phyloP scores from a whole-genome alignment of 2,329 filamentous ascomycete genomes.

The Ceratocystis variospora region DNA sequence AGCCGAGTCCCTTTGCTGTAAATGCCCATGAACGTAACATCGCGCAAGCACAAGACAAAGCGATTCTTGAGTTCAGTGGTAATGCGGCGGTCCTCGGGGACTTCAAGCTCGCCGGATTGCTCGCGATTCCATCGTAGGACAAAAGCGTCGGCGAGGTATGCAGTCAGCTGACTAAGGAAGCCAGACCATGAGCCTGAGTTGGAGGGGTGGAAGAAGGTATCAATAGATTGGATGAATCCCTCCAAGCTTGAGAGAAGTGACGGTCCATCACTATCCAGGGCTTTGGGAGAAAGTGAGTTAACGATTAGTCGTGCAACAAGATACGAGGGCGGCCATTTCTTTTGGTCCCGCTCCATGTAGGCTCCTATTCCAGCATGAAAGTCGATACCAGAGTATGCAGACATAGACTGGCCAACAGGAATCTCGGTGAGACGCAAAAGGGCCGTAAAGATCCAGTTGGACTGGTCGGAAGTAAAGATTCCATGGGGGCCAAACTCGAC shows the following conservation, averaged over 20 bases:
- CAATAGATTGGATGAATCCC: conserved; percentile 82
- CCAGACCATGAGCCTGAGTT: conserved; percentile 89
- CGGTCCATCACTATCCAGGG: conserved; percentile 52
- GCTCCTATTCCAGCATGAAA: conserved; percentile 68
- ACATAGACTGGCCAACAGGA: conserved; percentile 88
- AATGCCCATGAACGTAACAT: conserved; percentile 95
- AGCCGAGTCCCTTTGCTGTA: conserved; percentile 91
- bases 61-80: conserved; percentile 69
- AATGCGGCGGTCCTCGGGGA: conserved; percentile 65
- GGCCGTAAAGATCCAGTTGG: conserved; percentile 82
- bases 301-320: conserved; percentile 87
- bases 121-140: conserved; percentile 97
- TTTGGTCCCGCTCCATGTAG: conserved; percentile 80
- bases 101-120: conserved; percentile 78
- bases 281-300: conserved; percentile 79
- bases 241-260: conserved; percentile 78
- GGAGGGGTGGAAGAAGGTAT: conserved; percentile 97
- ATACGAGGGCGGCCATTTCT: conserved; percentile 84
- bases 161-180: conserved; percentile 76
- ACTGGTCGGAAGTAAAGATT: conserved; percentile 85
- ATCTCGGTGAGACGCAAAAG: conserved; percentile 84
- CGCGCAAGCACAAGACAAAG: conserved; percentile 77
- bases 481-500: conserved; percentile 75
- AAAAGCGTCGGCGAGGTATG: conserved; percentile 89
- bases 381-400: conserved; percentile 78